Base-by-base conservation (phyloP, 2,329 filamentous ascomycete genomes). In the Ophiosphaerella korrae region DNA sequence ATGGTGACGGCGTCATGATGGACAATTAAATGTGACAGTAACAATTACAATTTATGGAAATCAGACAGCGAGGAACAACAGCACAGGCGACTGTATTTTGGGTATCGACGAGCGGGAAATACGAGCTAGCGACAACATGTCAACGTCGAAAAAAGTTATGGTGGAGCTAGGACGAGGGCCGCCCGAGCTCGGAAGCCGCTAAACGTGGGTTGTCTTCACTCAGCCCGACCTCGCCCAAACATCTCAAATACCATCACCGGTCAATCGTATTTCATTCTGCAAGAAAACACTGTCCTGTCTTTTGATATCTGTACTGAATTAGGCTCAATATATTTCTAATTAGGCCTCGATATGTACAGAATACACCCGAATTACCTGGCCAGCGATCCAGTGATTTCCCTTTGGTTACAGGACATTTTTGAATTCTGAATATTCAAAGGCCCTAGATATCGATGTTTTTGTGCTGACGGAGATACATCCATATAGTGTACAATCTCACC, bases 1-100 rank as follows among this genome's bases (percentile, higher is more conserved):
- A 63, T 35, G 62, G 45, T 45, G 67, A 64, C 24, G 68, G 68
- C 32, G 66, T 58, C 67, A 71, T 71, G 18, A 38, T 55, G n/a
- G 37, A 23, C 24, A 26, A 42, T 23, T 37, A 23, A 29, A 11
- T 38, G 31, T 3, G 14, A 32, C 31, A 21, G 13, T 12, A 14
- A 32, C 11, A 16, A 43, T 38, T 42, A 48, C 45, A 48, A 32
- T 3, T 13, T 29, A 37, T 42, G 42, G 12, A 23, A 3, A 48
- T 8, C 21, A 29, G 32, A 42, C 39, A 23, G 32, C 39, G 21
- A 33, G 13, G 29, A 42, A 42, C 3, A 32, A 43, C 23, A 42
- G 45, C 38, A 24, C 45, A 48, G 21, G 32, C 23, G 26, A 29
- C 26, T 29, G 26, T 12, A 48, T 13, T 37, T 21, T 39, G 45